A percentile compares a stretch with the other conserved stretches of the same genome.
These are phyloP conservation scores for Candida jianshihensis DNA, from an alignment of 805 yeast genomes.

Conservation along the genomic window DNA sequence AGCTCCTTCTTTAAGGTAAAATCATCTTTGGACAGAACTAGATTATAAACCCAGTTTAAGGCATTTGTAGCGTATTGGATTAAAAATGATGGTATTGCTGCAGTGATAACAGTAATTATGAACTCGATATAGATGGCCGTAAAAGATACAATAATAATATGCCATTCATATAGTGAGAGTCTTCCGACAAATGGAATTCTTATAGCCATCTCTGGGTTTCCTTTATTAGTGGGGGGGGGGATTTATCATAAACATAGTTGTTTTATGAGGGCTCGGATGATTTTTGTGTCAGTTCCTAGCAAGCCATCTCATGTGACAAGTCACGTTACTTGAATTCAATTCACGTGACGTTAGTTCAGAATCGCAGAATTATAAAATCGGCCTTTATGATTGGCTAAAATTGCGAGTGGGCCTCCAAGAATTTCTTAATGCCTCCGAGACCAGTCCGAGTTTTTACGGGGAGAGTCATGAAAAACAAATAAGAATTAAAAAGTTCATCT, in stretches of 20 bases:
- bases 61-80: constrained; percentile 29
- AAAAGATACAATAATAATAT: constrained; percentile 37
- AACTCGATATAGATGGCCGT: constrained; percentile 44
- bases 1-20: constrained; percentile 4
- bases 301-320: too few species aligned
- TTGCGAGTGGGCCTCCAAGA: too few species aligned
- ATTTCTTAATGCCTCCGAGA: neutral
- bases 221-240: too few species aligned
- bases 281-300: too few species aligned
- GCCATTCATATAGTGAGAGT: constrained; percentile 42
- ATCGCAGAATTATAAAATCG: too few species aligned
- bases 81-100: constrained; percentile 36
- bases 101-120: constrained; percentile 36
- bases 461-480: neutral
- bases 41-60: constrained; percentile 16
- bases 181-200: constrained; percentile 36
- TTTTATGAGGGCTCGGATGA: too few species aligned
- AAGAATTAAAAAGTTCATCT: neutral
- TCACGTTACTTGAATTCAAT: too few species aligned
- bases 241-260: too few species aligned
- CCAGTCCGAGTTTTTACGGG: neutral
- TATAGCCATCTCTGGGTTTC: neutral
- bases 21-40: constrained; percentile 15
- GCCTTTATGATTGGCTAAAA: too few species aligned
- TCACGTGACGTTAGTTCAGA: too few species aligned